These are phyloP conservation scores for Rugosomyces carneus DNA, from an alignment of 1,284 basidiomycete species.

Conservation along the genomic window DNA sequence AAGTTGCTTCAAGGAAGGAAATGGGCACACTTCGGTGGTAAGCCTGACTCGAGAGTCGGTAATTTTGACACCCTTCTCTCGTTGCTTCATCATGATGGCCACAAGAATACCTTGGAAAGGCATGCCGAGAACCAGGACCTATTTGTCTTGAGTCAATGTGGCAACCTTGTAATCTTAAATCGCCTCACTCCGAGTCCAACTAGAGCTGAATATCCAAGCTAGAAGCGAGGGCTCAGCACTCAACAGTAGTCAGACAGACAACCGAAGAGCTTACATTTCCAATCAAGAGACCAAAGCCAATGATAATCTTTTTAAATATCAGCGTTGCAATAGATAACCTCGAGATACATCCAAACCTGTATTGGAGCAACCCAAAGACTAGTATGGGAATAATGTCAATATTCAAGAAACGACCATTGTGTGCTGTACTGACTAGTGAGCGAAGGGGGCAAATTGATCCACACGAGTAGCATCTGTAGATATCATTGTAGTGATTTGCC, in stretches of 20 bases:
- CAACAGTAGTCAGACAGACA: background rate
- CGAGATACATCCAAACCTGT: constrained; percentile 28
- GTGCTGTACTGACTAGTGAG: constrained; percentile 40
- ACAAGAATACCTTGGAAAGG: constrained; percentile 64
- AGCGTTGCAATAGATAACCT: background rate
- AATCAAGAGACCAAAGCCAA: constrained; percentile 62
- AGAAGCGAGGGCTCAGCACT: constrained; percentile 1
- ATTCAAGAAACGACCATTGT: background rate
- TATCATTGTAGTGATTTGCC: constrained; percentile 70
- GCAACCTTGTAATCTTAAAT: constrained; percentile 6
- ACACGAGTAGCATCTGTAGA: constrained; percentile 54
- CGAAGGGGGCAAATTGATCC: constrained; percentile 40
- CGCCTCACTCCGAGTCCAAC: constrained; percentile 59
- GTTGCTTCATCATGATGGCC: constrained; percentile 55
- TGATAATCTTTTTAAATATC: constrained; percentile 37
- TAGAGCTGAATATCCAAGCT: constrained; percentile 66
- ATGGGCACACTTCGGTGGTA: constrained; percentile 43
- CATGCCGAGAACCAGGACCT: constrained; percentile 52
- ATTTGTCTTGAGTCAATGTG: constrained; percentile 1
- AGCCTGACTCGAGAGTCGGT: constrained; percentile 71
- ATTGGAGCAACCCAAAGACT: constrained; percentile 55
- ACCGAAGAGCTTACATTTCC: constrained; percentile 38
- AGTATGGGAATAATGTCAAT: constrained; percentile 2
- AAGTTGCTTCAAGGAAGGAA: background rate
- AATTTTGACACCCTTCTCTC: constrained; percentile 60